A percentile compares a stretch with the other conserved stretches of the same genome.
Conservation (phyloP, 306 rosid species). For the Cyclanthera cordifolia region DNA sequence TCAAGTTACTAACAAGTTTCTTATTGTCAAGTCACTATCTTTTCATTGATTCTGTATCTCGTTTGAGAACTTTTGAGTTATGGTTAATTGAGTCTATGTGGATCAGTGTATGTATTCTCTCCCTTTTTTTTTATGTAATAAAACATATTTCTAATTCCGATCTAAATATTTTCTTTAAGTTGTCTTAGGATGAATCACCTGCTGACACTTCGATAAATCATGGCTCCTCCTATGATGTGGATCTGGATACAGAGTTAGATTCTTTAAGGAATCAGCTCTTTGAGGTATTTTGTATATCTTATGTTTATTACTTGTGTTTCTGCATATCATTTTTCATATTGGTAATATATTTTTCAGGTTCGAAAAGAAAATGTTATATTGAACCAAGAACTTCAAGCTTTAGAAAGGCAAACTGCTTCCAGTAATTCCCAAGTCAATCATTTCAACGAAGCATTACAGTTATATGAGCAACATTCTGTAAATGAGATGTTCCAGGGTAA, state of each 20-base stretch:
- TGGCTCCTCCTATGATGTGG: conserved; percentile 28
- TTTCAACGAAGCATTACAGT: conserved; percentile 39
- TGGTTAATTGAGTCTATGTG: neutral
- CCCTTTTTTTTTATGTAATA: neutral
- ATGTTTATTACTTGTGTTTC: neutral
- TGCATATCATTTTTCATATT: neutral
- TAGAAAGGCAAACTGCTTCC: conserved; percentile 39
- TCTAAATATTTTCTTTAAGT: neutral
- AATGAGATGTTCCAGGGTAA: conserved; percentile 61
- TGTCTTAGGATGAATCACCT: conserved; percentile 41
- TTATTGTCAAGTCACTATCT: neutral
- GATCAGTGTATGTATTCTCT: no score
- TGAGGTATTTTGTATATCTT: conserved; percentile 25
- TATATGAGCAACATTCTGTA: conserved; percentile 23
- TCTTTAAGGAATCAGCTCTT: conserved; percentile 47
- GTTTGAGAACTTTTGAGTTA: neutral
- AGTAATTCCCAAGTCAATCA: conserved; percentile 24
- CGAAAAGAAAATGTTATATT: conserved; percentile 50
- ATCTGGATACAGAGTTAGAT: conserved; percentile 49
- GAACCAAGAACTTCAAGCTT: conserved; percentile 46
- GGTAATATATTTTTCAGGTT: conserved; percentile 32
- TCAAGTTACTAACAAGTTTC: no score
- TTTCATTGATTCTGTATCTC: neutral
- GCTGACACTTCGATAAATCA: conserved; percentile 15
- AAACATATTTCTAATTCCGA: neutral